Evolutionary conservation across 345 rosid genomes (phyloP).

Genomic region (Ailanthus altissimus): DNA sequence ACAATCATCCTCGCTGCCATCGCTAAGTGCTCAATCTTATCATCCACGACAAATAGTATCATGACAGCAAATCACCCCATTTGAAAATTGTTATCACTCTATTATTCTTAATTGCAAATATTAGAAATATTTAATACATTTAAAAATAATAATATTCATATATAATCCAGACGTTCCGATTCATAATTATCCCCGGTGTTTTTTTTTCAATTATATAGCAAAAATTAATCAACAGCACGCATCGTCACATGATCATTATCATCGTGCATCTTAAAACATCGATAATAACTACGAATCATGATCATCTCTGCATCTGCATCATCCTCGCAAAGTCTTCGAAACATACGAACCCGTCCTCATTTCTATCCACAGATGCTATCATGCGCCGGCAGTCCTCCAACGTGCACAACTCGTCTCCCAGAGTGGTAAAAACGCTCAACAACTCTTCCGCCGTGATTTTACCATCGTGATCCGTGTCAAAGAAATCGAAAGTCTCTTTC

Average conservation of each 20-base stretch:
- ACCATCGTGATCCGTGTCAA: constrained; percentile 88
- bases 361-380: constrained; percentile 75
- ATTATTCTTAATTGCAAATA: no score
- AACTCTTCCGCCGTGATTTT: constrained; percentile 85
- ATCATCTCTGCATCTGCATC: constrained; percentile 61
- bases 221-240: constrained; percentile 4
- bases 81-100: no score
- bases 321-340: constrained; percentile 76
- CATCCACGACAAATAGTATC: no score
- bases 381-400: constrained; percentile 89
- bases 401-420: constrained; percentile 79
- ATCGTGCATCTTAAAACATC: no score
- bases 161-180: no score
- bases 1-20: no score
- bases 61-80: no score
- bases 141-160: no score
- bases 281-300: background rate
- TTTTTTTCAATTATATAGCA: no score
- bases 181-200: no score
- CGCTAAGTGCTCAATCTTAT: no score
- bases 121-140: no score
- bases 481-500: constrained; percentile 66
- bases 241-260: constrained; percentile 30
- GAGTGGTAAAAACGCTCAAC: constrained; percentile 40
- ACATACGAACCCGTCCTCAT: constrained; percentile 86